Evolutionary conservation across 495 filamentous ascomycete genomes (phyloP).

Genomic region (Penicillium antarcticum): DNA sequence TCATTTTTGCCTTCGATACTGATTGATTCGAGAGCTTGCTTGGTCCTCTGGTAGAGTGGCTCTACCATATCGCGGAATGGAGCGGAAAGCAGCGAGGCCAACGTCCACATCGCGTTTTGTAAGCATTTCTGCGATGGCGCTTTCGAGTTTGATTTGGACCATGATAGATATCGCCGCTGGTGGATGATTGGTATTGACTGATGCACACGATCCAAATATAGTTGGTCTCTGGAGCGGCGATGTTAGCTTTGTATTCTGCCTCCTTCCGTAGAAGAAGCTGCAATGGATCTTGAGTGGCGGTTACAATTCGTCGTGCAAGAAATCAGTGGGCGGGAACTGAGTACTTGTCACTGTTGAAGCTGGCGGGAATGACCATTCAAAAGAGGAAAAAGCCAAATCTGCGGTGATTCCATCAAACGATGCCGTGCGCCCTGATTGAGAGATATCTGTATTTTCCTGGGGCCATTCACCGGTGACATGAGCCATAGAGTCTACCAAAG

Average conservation of each 20-base stretch:
- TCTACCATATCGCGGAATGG: conserved; percentile 17
- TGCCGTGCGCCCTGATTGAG: too few species aligned
- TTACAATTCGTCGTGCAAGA: conserved; percentile 9
- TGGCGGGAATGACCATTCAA: background rate
- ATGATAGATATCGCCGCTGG: conserved; percentile 20
- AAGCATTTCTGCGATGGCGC: conserved; percentile 14
- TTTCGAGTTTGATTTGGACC: conserved; percentile 9
- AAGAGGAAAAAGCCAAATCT: background rate
- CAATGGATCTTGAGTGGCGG: too few species aligned
- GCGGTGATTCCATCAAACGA: background rate
- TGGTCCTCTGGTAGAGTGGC: conserved; percentile 22
- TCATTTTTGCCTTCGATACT: conserved; percentile 1
- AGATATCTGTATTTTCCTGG: too few species aligned
- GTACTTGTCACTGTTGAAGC: background rate
- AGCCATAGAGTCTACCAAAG: background rate
- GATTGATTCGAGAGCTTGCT: conserved; percentile 11
- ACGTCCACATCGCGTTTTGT: conserved; percentile 33
- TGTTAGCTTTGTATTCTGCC: background rate
- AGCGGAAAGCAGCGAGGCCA: conserved; percentile 23
- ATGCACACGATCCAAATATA: conserved; percentile 35
- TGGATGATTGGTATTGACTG: conserved; percentile 27
- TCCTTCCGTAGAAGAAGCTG: too few species aligned
- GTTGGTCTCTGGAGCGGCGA: conserved; percentile 25
- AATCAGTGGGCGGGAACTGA: background rate
- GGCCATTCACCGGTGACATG: too few species aligned